Evolutionary conservation across 1,284 basidiomycete genomes (phyloP), one percentile per base, ranked within the genome.

Genomic region (Marasmius sp.): DNA sequence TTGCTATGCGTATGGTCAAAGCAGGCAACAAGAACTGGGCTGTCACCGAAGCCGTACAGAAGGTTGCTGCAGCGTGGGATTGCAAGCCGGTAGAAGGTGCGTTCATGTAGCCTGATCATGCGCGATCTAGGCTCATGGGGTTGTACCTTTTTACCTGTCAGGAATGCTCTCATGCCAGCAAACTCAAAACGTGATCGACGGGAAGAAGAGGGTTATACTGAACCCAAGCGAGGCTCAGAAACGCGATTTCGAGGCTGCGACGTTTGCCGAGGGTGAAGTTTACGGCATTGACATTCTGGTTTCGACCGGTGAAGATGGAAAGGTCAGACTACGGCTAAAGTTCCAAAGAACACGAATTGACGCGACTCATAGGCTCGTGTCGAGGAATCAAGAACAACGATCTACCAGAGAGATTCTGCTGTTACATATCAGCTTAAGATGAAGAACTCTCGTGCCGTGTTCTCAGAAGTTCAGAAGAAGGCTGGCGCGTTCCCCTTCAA

Each of bases 401-500:
- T 99, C 73, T 98, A 93, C 84, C 95, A 97, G 77, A 89, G 94
- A 67, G 93, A 94, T 72, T 87, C 87, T 59, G 81, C 85, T 48
- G 85, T 96, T 65, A 97, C 93, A 57, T 99, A 98, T 81, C 93
- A 96, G 75, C 85, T 98, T 71, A 99, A 98, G 84, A 92, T 97
- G 89, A 97, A 97, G 82, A 97, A 93, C 60, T 96, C 95, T 58
- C 91, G 97, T 68, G 87, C 92, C 38, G 92, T 97, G 53, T 98
- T 97, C 79, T 92, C 92, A 57, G 97, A 98, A 79, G 93, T 98
- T 71, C 93, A 97, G 79, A 97, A 96, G 84, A 98, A 98, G 77
- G 93, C 97, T 39, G 97, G 96, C 34, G 85, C 94, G 7, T 99
- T 99, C 89, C 97, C 97, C 50, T 98, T 99, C 86, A 98, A 96